Base-by-base conservation (phyloP, 2,329 filamentous ascomycete species). In the Neoarthrinium moseri region DNA sequence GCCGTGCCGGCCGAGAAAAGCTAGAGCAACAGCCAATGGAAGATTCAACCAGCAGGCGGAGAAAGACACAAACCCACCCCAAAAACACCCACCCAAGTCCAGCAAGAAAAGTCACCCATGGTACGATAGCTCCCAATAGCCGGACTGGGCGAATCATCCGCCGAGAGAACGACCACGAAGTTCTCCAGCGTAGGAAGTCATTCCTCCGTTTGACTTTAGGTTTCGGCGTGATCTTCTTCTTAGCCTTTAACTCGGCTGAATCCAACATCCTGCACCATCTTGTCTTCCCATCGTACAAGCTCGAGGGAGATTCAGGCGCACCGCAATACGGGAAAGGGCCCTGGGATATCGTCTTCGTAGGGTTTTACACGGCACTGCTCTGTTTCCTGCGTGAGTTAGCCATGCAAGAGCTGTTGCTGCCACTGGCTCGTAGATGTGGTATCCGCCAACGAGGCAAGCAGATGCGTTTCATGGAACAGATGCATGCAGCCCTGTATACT, bases 381-480 rank as follows among this genome's bases (percentile, higher is more conserved):
- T 90, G 88, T 50, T 96, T 96, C 66, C 95, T 89, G 8, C 89
- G 91, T 62, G 91, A 96, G 67, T 96, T 96, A 67, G 78, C 95
- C 70, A 96, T 96, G 91, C 91, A 96, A 70, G 85, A 90, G 59
- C 59, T 95, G 41, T 81, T 96, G 48, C 83, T 84, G 12, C 91
- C 91, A 0, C 73, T 91, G 51, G 89, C 90, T 5, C 75, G 81
- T 33, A 76, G 72, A 54, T 82, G 75, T 45, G 87, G 89, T 13
- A 83, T 96, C 60, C 77, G 72, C 49, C 82, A 80, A 51, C 80
- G 84, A 46, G 83, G 78, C 52, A 96, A 96, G 72, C 90, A 94
- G 61, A 80, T 85, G 13, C 85, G 91, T 24, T 96, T 96, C 76
- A 95, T 96, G 89, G 91, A 96, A 68, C 91, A 96, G 70, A 83